Conservation (phyloP, 2,329 filamentous ascomycete species). For the Cercospora canescens region DNA sequence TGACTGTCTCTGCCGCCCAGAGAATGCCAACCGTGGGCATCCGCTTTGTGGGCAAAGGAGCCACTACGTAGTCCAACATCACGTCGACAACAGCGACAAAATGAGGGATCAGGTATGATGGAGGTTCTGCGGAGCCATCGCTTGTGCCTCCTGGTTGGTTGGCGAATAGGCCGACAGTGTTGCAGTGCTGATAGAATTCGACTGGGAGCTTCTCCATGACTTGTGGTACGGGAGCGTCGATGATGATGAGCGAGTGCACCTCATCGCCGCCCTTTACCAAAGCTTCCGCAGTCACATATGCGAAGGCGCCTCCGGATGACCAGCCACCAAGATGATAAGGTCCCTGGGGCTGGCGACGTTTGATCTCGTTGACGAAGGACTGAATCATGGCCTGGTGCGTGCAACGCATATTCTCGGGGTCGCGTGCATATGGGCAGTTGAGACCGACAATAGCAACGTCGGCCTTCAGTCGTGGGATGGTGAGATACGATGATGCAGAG, state of each 20-base stretch:
- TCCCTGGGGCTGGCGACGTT: conserved; percentile 36
- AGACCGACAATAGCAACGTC: conserved; percentile 39
- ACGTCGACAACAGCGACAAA: conserved; percentile 52
- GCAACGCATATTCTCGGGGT: conserved; percentile 11
- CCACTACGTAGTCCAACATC: conserved; percentile 46
- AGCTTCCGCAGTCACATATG: conserved; percentile 12
- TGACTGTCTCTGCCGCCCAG: conserved; percentile 52
- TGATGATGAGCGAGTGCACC: neutral
- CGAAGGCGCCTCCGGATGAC: conserved; percentile 23
- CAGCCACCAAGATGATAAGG: conserved; percentile 40
- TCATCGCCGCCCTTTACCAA: neutral
- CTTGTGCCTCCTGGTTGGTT: neutral
- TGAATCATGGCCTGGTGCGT: conserved; percentile 3
- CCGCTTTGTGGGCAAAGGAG: conserved; percentile 32
- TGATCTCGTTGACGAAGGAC: conserved; percentile 33
- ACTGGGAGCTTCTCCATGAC: conserved; percentile 52
- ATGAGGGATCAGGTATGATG: conserved; percentile 53
- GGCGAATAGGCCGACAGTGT: neutral
- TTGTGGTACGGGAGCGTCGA: conserved; percentile 25
- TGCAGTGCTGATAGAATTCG: conserved; percentile 44
- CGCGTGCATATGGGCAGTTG: conserved; percentile 41
- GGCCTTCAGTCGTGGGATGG: conserved; percentile 35
- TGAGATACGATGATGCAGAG: conserved; percentile 48
- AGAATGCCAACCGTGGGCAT: conserved; percentile 47
- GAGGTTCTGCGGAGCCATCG: conserved; percentile 27